Percentiles rank a stretch among this genome's conserved stretches.
Conservation (phyloP, 768 basidiomycete genomes). For the Lactarius hengduanensis region DNA sequence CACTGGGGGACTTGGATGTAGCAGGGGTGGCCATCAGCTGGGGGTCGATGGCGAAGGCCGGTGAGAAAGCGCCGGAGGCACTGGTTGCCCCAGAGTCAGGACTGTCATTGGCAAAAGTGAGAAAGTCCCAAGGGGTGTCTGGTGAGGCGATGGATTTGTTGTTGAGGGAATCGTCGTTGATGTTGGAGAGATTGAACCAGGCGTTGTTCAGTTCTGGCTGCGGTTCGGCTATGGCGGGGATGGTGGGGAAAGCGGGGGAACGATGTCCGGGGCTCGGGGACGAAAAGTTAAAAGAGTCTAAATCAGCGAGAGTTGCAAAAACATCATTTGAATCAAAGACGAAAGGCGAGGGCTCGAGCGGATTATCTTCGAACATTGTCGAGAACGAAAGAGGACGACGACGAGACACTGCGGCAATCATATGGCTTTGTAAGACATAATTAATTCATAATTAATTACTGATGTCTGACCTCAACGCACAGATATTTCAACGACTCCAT, state of each 20-base stretch:
- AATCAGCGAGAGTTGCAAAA: conserved; percentile 8
- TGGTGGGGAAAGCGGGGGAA: conserved; percentile 5
- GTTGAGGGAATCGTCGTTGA: conserved; percentile 35
- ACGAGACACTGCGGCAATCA: background rate
- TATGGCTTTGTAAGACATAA: background rate
- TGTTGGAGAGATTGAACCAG: conserved; percentile 32
- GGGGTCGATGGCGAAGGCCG: conserved; percentile 61
- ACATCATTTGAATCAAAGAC: conserved; percentile 17
- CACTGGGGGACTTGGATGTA: conserved; percentile 43
- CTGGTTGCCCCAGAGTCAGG: conserved; percentile 31
- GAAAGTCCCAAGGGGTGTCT: conserved; percentile 40
- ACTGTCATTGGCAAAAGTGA: conserved; percentile 38
- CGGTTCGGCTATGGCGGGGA: conserved; percentile 13
- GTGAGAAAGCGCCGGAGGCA: conserved; percentile 30
- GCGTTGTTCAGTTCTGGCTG: conserved; percentile 18
- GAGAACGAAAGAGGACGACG: background rate
- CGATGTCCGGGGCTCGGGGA: conserved; percentile 5
- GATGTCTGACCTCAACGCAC: conserved; percentile 29
- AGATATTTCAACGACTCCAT: conserved; percentile 83
- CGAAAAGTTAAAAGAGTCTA: conserved; percentile 12
- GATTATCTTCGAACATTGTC: conserved; percentile 26
- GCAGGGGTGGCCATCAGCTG: conserved; percentile 71
- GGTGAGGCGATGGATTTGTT: conserved; percentile 31
- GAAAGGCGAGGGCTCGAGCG: conserved; percentile 24
- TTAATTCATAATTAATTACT: too few species aligned